phyloP scores from a whole-genome alignment of 176 grass and related monocot genomes.

The Tillandsia leiboldiana region DNA sequence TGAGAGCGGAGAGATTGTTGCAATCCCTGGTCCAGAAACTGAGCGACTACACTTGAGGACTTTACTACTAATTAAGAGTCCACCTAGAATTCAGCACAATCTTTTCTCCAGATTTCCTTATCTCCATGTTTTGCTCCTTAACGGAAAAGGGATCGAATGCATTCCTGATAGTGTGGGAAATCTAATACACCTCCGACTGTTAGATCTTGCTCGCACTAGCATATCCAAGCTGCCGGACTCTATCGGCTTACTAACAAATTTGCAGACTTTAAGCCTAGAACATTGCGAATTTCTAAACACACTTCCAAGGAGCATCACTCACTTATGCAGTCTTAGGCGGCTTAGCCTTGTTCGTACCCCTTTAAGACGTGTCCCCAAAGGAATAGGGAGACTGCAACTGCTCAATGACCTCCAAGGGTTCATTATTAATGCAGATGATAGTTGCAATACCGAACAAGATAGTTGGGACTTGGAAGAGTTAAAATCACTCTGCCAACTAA shows the following conservation, averaged over 20 bases:
- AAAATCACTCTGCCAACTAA: constrained; percentile 6
- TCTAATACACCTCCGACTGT: constrained; percentile 7
- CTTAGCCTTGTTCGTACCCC: background rate
- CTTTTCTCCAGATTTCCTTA: constrained; percentile 12
- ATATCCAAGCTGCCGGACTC: constrained; percentile 17
- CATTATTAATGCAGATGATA: background rate
- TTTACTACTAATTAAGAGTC: background rate
- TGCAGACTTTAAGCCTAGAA: constrained; percentile 12
- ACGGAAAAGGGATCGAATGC: background rate
- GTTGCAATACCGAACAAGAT: background rate
- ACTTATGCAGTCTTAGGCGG: constrained; percentile 15
- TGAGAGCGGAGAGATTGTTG: background rate
- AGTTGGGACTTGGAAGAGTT: constrained; percentile 30
- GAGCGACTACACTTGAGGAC: constrained; percentile 8
- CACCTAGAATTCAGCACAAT: background rate
- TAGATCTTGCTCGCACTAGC: background rate
- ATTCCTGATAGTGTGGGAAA: constrained; percentile 20
- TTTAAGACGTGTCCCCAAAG: constrained; percentile 23
- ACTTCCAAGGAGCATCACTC: constrained; percentile 15
- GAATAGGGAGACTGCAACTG: constrained; percentile 15
- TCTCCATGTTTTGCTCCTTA: constrained; percentile 23
- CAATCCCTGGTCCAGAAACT: background rate
- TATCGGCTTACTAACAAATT: constrained; percentile 10
- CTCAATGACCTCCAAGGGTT: constrained; percentile 22
- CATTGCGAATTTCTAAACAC: background rate